Percentiles rank a stretch among this genome's conserved stretches.
Evolutionary conservation across 2,329 filamentous ascomycete genomes (phyloP).

Genomic region (Fusarium nygamai): DNA sequence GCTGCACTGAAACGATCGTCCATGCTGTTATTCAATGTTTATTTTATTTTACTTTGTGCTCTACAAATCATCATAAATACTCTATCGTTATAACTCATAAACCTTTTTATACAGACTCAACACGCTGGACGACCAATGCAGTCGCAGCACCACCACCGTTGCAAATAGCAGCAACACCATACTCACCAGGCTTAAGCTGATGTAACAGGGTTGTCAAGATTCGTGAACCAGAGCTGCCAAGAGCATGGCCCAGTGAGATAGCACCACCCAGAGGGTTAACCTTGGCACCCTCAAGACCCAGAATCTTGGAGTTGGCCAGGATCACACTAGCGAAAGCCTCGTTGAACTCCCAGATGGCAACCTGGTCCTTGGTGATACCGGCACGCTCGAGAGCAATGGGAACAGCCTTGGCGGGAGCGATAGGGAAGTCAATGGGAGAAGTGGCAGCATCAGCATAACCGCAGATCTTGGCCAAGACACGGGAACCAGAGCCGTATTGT

Average conservation of each 20-base stretch:
- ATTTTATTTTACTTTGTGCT: not conserved
- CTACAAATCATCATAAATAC: not conserved
- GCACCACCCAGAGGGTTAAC: constrained; percentile 92
- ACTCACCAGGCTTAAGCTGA: constrained; percentile 90
- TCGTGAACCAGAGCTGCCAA: constrained; percentile 92
- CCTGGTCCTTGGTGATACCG: constrained; percentile 89
- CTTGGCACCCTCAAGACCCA: constrained; percentile 79
- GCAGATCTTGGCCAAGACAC: constrained; percentile 88
- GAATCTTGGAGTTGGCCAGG: constrained; percentile 92
- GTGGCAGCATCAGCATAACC: constrained; percentile 89
- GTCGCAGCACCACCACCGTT: constrained; percentile 95
- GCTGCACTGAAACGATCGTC: not conserved
- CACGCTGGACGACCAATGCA: constrained; percentile 88
- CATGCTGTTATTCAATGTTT: not conserved
- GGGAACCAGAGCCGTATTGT: constrained; percentile 79
- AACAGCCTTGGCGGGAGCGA: constrained; percentile 91
- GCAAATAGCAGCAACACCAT: constrained; percentile 95
- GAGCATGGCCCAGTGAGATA: constrained; percentile 89
- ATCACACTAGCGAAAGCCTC: constrained; percentile 97
- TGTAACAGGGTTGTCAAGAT: constrained; percentile 92
- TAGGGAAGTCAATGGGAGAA: constrained; percentile 91
- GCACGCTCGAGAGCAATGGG: constrained; percentile 89
- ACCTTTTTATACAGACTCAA: constrained; percentile 64
- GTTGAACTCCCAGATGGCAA: constrained; percentile 98
- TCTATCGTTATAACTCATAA: not conserved